Evolutionary conservation across 78 protist species (phyloP), one percentile per base, ranked within the genome.

Genomic region (Tieghemostelium lacteum): DNA sequence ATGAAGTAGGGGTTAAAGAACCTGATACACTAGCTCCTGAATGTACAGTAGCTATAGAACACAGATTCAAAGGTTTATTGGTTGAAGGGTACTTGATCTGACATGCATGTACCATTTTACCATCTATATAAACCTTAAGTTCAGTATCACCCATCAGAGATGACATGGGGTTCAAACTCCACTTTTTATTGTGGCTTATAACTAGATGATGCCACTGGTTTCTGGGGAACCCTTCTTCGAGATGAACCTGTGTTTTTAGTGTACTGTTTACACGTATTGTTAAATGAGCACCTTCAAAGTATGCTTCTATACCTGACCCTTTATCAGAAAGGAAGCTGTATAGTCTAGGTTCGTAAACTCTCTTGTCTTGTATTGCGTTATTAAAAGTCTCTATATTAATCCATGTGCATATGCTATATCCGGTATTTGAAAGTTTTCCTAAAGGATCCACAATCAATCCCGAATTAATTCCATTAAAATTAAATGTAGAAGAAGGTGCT

Each of bases 61-160:
- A 80, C 10, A 50, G 36, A 20, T 65, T 80, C 26, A 80, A 29
- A 20, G 26, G 26, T 33, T 80, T 80, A 7, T 72, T 45, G 17
- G 88, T 80, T 0, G 88, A 80, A n/a, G 88, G 88, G 67, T 80
- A 80, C 12, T 80, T 80, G 33, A 67, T 55, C 39, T 80, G 64
- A 22, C 16, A 33, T 0, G 49, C 31, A 33, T 67, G 76, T 29
- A 80, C 14, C 7, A 55, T 4, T 34, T 57, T 49, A 26, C 71
- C 75, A 26, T 80, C 70, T 8, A 80, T 3, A 29, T 80, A 80
- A 24, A 80, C 39, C 7, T 31, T 37, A 2, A 67, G 2, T 52
- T 45, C n/a, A 2, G 77, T 50, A 19, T 26, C 20, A 52, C 65
- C 77, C 6, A 45, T 45, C 52, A 24, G 24, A n/a, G n/a, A n/a